Evolutionary conservation across 768 basidiomycete genomes (phyloP).

Genomic region (Mycena alexandri): DNA sequence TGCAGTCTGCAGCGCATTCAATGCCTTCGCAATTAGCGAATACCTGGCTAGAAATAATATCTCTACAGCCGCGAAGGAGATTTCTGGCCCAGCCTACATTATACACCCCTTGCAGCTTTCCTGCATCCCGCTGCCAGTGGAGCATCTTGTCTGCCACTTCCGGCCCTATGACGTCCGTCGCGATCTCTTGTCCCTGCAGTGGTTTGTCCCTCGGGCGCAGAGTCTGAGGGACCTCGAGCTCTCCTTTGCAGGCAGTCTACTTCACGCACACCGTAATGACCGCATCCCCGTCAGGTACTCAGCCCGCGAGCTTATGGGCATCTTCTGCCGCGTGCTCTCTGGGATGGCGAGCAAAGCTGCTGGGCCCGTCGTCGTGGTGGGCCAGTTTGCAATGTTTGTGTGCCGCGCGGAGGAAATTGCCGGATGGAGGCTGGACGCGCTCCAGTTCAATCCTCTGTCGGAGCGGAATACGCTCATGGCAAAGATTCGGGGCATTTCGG

Average conservation of each 20-base stretch:
- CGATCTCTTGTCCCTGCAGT: neutral
- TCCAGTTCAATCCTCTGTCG: neutral
- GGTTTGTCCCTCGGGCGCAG: neutral
- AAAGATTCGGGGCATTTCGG: neutral
- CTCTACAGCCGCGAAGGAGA: too few relatives aligned
- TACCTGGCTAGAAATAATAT: neutral
- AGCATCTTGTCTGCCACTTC: neutral
- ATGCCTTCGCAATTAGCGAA: neutral
- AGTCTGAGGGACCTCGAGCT: neutral
- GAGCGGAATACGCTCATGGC: too few relatives aligned
- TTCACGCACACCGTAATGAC: neutral
- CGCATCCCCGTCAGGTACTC: neutral
- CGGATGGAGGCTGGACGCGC: neutral
- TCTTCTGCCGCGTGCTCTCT: neutral
- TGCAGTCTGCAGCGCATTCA: slow-evolving; percentile 5
- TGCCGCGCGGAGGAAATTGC: neutral
- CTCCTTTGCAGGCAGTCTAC: neutral
- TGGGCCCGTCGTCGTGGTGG: neutral
- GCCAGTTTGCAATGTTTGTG: neutral
- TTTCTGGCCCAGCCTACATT: neutral
- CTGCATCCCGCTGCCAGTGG: neutral
- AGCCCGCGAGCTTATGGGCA: neutral
- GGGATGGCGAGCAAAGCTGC: neutral
- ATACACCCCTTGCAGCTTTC: neutral
- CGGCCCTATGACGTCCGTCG: neutral